A percentile compares a stretch with the other conserved stretches of the same genome.
These are phyloP conservation scores for Elsinoe arachidis DNA, from an alignment of 2,329 filamentous ascomycete species.

Conservation along the genomic window DNA sequence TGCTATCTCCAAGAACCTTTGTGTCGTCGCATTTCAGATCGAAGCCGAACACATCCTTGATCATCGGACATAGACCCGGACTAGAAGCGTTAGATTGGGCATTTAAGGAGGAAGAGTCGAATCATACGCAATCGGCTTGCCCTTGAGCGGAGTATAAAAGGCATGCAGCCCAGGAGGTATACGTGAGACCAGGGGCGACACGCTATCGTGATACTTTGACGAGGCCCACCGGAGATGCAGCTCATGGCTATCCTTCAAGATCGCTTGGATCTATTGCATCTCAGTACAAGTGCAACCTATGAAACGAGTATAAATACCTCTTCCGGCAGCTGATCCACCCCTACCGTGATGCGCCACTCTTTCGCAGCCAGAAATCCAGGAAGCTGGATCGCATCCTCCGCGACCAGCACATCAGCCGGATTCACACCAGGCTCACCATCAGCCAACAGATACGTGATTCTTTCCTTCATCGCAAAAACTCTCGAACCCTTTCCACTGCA, in stretches of 20 bases:
- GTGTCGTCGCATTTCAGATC: constrained; percentile 47
- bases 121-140: constrained; percentile 16
- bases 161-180: constrained; percentile 74
- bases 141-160: constrained; percentile 56
- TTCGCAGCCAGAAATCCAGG: constrained; percentile 57
- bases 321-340: constrained; percentile 61
- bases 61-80: constrained; percentile 22
- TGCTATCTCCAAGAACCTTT: constrained; percentile 31
- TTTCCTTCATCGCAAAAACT: constrained; percentile 54
- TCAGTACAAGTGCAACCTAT: constrained; percentile 14
- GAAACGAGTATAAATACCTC: constrained; percentile 39
- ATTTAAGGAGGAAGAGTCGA: neutral
- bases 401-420: constrained; percentile 53
- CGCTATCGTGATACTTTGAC: constrained; percentile 45
- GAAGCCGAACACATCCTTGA: constrained; percentile 50
- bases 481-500: neutral
- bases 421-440: constrained; percentile 56
- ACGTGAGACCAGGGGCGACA: constrained; percentile 65
- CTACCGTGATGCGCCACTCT: constrained; percentile 70
- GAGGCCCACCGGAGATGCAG: constrained; percentile 75
- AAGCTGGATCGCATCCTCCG: constrained; percentile 46
- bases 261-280: constrained; percentile 44
- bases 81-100: neutral
- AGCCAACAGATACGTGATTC: constrained; percentile 67
- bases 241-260: constrained; percentile 58